Base-by-base conservation (phyloP, 179 eudicot species). In the Nepenthes alata region DNA sequence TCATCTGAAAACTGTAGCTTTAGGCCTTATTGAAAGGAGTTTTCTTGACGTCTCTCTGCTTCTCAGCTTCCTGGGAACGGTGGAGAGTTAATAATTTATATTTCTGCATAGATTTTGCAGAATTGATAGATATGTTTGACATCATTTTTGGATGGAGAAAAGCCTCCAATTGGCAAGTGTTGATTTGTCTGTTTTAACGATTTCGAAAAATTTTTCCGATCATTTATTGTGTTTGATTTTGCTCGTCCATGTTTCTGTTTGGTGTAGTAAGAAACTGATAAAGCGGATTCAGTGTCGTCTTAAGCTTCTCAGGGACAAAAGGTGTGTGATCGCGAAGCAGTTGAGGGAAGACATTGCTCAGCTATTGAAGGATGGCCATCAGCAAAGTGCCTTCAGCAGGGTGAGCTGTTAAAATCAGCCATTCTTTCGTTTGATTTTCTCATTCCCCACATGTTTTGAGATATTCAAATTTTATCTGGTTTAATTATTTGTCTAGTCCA, bases 141-240 rank as follows among this genome's bases (percentile, higher is more conserved):
- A 37, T 71, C 51, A 58, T 86, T 14, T 81, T 84, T 68, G 87
- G 88, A 50, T 86, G 96, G 95, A 82, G 88, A 74, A 89, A 84
- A 71, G 95, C 91, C 35, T 86, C 96, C 9, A 78, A 72, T 35
- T 89, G 95, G 96, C 86, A 75, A 25, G 25, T 41, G 45, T 4
- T 41, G 8, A 41, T 4, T 41, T 41, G 6, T 41, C 45, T 41
- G 36, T 35, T 11, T n/a, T 15, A 64, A 12, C 14, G 16, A 5
- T 7, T n/a, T 2, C 34, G 53, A n/a, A 38, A 50, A 2, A 0
- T 48, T 6, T 0, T 41, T 37, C 0, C 11, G 49, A 11, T 25
- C 25, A 25, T 25, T 25, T 25, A 25, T 25, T 25, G 25, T 25
- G 25, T 25, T 25, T 25, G 25, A 25, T 25, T 25, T 25, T 25